Percentiles rank a stretch among this genome's conserved stretches.
These are phyloP conservation scores for Bolboschoenoplectus hybrid DNA, from an alignment of 202 grass and related monocot genomes.

Conservation along the genomic window DNA sequence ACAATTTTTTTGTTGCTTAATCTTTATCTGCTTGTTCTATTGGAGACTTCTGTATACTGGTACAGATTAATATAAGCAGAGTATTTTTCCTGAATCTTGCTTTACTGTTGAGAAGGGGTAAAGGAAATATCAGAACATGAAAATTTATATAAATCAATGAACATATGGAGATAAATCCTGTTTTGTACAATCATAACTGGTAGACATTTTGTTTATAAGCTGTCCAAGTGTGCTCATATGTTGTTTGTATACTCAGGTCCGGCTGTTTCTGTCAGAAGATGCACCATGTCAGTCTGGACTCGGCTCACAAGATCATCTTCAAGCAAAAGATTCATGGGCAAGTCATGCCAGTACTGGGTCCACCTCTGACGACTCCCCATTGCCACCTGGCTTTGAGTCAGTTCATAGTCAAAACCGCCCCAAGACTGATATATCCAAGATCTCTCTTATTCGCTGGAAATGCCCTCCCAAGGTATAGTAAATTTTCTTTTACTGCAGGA, in stretches of 20 bases:
- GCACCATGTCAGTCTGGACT: slow-evolving; percentile 77
- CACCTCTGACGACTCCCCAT: slow-evolving; percentile 69
- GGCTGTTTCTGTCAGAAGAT: slow-evolving; percentile 91
- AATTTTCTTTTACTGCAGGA: slow-evolving; percentile 30
- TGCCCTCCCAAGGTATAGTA: slow-evolving; percentile 63
- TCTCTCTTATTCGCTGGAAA: slow-evolving; percentile 75
- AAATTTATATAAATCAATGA: slow-evolving; percentile 1
- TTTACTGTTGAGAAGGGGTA: slow-evolving; percentile 15
- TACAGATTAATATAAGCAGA: slow-evolving; percentile 5
- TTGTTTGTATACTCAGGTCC: slow-evolving; percentile 58
- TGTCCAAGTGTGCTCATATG: slow-evolving; percentile 16
- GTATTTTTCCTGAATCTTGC: slow-evolving; percentile 1
- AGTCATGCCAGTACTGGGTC: slow-evolving; percentile 59
- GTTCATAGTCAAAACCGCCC: slow-evolving; percentile 51
- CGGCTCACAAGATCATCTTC: slow-evolving; percentile 83
- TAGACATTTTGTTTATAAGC: slow-evolving; percentile 21
- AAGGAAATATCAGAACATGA: background rate
- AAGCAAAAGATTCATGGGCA: slow-evolving; percentile 88
- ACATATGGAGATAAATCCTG: background rate
- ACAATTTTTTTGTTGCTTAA: slow-evolving; percentile 18
- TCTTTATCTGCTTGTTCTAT: slow-evolving; percentile 8
- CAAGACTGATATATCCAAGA: slow-evolving; percentile 71
- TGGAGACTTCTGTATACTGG: background rate
- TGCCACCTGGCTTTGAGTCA: slow-evolving; percentile 91
- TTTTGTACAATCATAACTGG: background rate